Conservation (phyloP, 495 filamentous ascomycete species). For the Saxispiralis lemnorum region DNA sequence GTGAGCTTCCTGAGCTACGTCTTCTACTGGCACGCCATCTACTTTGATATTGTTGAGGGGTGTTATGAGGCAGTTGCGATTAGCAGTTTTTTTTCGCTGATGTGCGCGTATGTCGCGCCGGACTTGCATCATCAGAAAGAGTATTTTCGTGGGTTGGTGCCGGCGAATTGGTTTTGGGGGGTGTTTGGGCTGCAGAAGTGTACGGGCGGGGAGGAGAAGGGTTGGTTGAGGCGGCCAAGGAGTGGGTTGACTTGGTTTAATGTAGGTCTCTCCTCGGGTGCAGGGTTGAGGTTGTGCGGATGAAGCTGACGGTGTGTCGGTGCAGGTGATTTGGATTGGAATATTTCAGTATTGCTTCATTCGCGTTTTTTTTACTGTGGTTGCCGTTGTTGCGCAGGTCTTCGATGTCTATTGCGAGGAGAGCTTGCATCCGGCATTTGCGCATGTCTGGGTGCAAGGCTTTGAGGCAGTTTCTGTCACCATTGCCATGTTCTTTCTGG, state of each 20-base stretch:
- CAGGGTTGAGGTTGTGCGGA: too few species aligned
- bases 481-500: slow-evolving; percentile 81
- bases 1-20: slow-evolving; percentile 61
- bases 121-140: slow-evolving; percentile 72
- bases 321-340: slow-evolving; percentile 46
- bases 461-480: slow-evolving; percentile 58
- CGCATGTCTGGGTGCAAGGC: slow-evolving; percentile 61
- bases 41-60: slow-evolving; percentile 64
- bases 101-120: slow-evolving; percentile 70
- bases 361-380: slow-evolving; percentile 65
- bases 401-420: slow-evolving; percentile 58
- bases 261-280: slow-evolving; percentile 11
- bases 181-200: slow-evolving; percentile 50
- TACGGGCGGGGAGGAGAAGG: slow-evolving; percentile 41
- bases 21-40: slow-evolving; percentile 66
- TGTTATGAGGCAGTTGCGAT: slow-evolving; percentile 91
- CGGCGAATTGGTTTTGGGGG: slow-evolving; percentile 62
- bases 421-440: slow-evolving; percentile 59
- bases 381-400: slow-evolving; percentile 55
- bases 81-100: slow-evolving; percentile 72
- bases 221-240: slow-evolving; percentile 52
- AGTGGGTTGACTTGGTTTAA: slow-evolving; percentile 93
- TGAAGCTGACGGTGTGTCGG: background rate
- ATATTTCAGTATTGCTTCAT: slow-evolving; percentile 87
- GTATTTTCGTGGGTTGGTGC: slow-evolving; percentile 55